Percentiles rank a stretch among this genome's conserved stretches.
Conservation (phyloP, 2,329 filamentous ascomycete genomes). For the Cordyceps militaris region DNA sequence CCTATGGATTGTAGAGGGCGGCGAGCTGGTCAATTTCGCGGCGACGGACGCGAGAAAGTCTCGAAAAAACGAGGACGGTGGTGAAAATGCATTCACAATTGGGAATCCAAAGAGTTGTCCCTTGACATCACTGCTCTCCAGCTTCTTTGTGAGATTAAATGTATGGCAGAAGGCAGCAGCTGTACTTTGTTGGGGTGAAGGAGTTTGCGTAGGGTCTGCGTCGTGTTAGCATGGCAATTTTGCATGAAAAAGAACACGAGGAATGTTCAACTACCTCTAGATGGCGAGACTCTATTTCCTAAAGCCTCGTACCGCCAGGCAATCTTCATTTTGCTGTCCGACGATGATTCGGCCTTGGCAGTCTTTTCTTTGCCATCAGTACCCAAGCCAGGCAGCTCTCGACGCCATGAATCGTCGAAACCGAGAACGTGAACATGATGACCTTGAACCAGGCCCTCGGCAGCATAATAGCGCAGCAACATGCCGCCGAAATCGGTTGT, state of each 20-base stretch:
- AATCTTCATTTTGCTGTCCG: slow-evolving; percentile 88
- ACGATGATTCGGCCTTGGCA: slow-evolving; percentile 30
- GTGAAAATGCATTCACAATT: slow-evolving; percentile 29
- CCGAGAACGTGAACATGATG: slow-evolving; percentile 85
- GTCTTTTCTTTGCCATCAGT: slow-evolving; percentile 32
- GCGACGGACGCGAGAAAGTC: slow-evolving; percentile 55
- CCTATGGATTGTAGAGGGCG: slow-evolving; percentile 62
- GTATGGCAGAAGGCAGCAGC: slow-evolving; percentile 57
- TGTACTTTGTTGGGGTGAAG: slow-evolving; percentile 15
- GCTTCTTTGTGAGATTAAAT: slow-evolving; percentile 63
- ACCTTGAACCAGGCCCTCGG: slow-evolving; percentile 86
- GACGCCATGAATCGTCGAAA: slow-evolving; percentile 69
- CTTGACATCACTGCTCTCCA: slow-evolving; percentile 42
- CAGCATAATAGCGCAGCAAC: slow-evolving; percentile 80
- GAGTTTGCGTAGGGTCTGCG: slow-evolving; percentile 18
- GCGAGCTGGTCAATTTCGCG: slow-evolving; percentile 47
- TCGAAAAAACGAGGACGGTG: slow-evolving; percentile 39
- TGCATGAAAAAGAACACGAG: slow-evolving; percentile 19
- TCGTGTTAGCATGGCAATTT: neutral
- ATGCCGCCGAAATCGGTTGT: slow-evolving; percentile 91
- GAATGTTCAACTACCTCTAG: slow-evolving; percentile 47
- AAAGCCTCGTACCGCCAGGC: slow-evolving; percentile 93
- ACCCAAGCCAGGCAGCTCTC: slow-evolving; percentile 71
- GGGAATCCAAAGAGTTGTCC: slow-evolving; percentile 46
- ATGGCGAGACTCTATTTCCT: slow-evolving; percentile 56